These are phyloP conservation scores for Saccharomyces paradoxus DNA, from an alignment of 805 yeast species.

Conservation along the genomic window DNA sequence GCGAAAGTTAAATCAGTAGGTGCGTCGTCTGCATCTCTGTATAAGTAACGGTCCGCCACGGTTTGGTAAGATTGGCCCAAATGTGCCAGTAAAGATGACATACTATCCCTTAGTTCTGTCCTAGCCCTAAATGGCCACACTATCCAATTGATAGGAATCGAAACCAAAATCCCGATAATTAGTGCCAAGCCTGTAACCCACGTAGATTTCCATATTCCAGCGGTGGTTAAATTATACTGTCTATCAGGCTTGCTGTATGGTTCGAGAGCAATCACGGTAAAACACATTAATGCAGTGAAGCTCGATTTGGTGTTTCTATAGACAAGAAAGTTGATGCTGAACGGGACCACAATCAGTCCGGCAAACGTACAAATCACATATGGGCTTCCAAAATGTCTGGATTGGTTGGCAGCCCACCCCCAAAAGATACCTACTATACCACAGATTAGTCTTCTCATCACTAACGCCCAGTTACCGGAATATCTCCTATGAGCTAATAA, in stretches of 20 bases:
- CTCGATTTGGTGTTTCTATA: slow-evolving; percentile 38
- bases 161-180: slow-evolving; percentile 32
- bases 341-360: slow-evolving; percentile 29
- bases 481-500: slow-evolving; percentile 36
- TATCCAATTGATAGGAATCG: slow-evolving; percentile 37
- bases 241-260: slow-evolving; percentile 16
- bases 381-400: slow-evolving; percentile 32
- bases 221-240: slow-evolving; percentile 9
- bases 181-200: slow-evolving; percentile 37
- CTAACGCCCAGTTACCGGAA: slow-evolving; percentile 31
- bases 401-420: slow-evolving; percentile 40
- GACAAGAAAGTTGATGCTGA: slow-evolving; percentile 31
- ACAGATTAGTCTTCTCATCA: slow-evolving; percentile 28
- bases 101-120: slow-evolving; percentile 34
- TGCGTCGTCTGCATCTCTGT: slow-evolving; percentile 39
- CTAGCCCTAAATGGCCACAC: slow-evolving; percentile 43
- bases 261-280: slow-evolving; percentile 34
- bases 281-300: slow-evolving; percentile 34
- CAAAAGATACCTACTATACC: slow-evolving; percentile 38
- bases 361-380: slow-evolving; percentile 37
- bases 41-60: slow-evolving; percentile 41
- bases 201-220: slow-evolving; percentile 30
- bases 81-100: slow-evolving; percentile 35
- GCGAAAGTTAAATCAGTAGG: slow-evolving; percentile 40
- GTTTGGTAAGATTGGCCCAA: slow-evolving; percentile 40